phyloP scores from a whole-genome alignment of 2,329 filamentous ascomycete genomes.

The Cytospora schulzeri region DNA sequence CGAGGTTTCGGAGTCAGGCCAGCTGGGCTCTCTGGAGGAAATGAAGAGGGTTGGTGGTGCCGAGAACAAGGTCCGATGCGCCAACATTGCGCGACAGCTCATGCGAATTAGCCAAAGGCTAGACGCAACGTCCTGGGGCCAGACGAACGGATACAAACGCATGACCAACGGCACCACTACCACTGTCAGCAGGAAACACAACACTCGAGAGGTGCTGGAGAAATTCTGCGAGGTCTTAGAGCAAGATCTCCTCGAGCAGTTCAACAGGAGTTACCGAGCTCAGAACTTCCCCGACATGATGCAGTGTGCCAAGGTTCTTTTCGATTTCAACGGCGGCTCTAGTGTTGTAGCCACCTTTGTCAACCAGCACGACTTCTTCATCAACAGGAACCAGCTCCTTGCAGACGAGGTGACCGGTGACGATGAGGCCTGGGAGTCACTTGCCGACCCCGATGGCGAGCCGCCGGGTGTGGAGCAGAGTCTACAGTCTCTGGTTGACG shows the following conservation, averaged over 20 bases:
- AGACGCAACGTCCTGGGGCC: conserved; percentile 74
- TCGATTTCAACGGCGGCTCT: conserved; percentile 94
- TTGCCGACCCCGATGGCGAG: conserved; percentile 92
- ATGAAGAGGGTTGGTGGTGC: conserved; percentile 81
- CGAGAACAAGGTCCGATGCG: conserved; percentile 91
- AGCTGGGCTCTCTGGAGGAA: conserved; percentile 84
- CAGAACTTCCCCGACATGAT: conserved; percentile 98
- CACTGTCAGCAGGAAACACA: conserved; percentile 51
- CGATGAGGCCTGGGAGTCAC: conserved; percentile 79
- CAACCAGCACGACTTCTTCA: conserved; percentile 99
- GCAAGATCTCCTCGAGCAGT: conserved; percentile 92
- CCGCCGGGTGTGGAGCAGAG: conserved; percentile 90
- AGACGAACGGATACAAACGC: conserved; percentile 56
- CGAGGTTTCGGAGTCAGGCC: conserved; percentile 87
- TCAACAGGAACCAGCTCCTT: conserved; percentile 89
- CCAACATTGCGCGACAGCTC: conserved; percentile 89
- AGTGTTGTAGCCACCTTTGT: conserved; percentile 96
- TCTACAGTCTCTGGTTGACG: conserved; percentile 87
- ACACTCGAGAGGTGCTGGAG: conserved; percentile 88
- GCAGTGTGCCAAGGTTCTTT: conserved; percentile 89
- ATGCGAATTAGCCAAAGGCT: conserved; percentile 92
- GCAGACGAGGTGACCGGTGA: conserved; percentile 81
- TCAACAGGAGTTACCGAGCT: conserved; percentile 93
- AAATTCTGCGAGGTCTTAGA: conserved; percentile 96
- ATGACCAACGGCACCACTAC: conserved; percentile 51